Evolutionary conservation across 768 basidiomycete species (phyloP), one percentile per base, ranked within the genome.

Genomic region (Multifurca ochricompacta): DNA sequence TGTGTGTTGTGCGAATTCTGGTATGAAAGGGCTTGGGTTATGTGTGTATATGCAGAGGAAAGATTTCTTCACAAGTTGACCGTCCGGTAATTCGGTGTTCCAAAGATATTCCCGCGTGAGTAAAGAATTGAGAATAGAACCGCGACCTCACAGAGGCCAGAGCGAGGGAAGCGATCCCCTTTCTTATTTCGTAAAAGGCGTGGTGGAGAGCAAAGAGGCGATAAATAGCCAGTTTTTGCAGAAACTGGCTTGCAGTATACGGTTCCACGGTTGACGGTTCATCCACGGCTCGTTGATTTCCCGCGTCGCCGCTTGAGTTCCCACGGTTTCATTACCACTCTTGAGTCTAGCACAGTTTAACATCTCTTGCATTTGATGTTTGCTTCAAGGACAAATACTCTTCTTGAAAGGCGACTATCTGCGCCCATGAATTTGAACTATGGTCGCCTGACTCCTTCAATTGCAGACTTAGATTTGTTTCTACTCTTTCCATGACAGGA

Each of bases 51-150:
- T 35, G 36, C 28, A 35, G 41, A 25, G 30, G 49, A 32, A 45
- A 19, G 30, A n/a, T n/a, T 54, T 34, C 36, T 28, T 54, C 53
- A 53, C 45, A 39, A 34, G 46, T 49, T 27, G 47, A 48, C 41
- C 32, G 53, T 48, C n/a, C n/a, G n/a, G n/a, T n/a, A n/a, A n/a
- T 30, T 43, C 32, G 25, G 47, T 43, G 16, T 48, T 35, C 46
- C 25, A 42, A 48, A 8, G 40, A 27, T 6, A 25, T 43, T 43
- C 47, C 47, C 27, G 40, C 46, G 47, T 18, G 47, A 48, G 47
- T 18, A 40, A 48, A 48, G 23, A 42, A 43, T 35, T 10, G 46
- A 30, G 31, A 35, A 48, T 39, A 25, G 52, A 36, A 54, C 23
- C 53, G 46, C 25, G 30, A 39, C 23, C 39, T 34, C 31, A 27